Evolutionary conservation across 192 early-diverging fungal species (phyloP).

Genomic region (Backusella australiensis): DNA sequence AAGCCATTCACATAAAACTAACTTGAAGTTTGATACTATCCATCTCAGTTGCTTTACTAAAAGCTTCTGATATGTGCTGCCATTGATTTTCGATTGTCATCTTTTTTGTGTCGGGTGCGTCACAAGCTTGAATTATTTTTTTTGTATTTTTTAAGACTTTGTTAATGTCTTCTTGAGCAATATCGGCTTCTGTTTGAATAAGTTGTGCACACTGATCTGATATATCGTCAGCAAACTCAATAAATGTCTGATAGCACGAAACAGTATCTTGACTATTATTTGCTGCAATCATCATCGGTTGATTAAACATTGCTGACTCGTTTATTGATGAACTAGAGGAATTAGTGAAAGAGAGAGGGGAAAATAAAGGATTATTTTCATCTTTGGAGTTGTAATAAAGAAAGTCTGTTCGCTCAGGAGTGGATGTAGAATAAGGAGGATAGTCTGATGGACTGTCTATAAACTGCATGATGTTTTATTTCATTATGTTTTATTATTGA

Average conservation of each 20-base stretch:
- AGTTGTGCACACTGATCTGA: neutral
- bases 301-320: neutral
- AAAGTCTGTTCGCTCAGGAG: slow-evolving; percentile 16
- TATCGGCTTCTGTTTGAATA: neutral
- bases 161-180: neutral
- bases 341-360: slow-evolving; percentile 8
- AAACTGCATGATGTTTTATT: neutral
- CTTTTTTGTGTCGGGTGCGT: neutral
- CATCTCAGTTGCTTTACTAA: neutral
- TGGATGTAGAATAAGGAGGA: slow-evolving; percentile 4
- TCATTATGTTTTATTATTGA: neutral
- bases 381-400: neutral
- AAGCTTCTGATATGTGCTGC: neutral
- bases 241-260: neutral
- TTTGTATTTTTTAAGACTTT: neutral
- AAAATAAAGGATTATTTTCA: slow-evolving; percentile 1
- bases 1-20: neutral
- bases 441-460: neutral
- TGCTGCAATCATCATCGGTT: neutral
- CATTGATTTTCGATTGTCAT: neutral
- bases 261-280: neutral
- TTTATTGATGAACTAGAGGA: neutral
- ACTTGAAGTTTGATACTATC: neutral
- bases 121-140: neutral
- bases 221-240: neutral